A percentile compares a stretch with the other conserved stretches of the same genome.
Conservation (phyloP, 257 asterid genomes). For the Capsicum baccatum region DNA sequence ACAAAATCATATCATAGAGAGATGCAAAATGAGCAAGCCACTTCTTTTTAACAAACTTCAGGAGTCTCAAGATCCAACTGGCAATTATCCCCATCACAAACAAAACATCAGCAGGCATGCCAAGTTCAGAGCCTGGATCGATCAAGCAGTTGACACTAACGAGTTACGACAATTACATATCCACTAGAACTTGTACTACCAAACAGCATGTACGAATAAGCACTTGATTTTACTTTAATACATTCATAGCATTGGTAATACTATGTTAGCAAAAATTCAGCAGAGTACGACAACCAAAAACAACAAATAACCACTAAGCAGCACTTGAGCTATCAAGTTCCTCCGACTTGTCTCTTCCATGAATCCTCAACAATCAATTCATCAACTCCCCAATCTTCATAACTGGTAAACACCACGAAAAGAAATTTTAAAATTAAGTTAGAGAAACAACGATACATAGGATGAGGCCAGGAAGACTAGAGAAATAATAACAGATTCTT, state of each 20-base stretch:
- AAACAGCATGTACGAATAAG: neutral
- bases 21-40: no score
- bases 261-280: neutral
- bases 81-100: neutral
- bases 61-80: neutral
- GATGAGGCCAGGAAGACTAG: neutral
- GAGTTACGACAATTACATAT: neutral
- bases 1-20: no score
- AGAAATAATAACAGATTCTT: neutral
- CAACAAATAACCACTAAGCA: neutral
- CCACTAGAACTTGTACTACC: neutral
- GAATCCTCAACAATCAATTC: slow-evolving; percentile 63
- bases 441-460: neutral
- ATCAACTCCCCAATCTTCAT: slow-evolving; percentile 59
- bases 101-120: neutral
- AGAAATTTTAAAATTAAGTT: neutral
- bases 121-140: neutral
- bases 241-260: neutral
- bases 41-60: neutral
- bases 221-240: slow-evolving; percentile 9
- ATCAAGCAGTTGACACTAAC: neutral
- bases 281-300: neutral
- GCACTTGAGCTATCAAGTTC: slow-evolving; percentile 37
- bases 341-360: slow-evolving; percentile 63
- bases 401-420: slow-evolving; percentile 33